These are phyloP conservation scores for Lentinula novae-zelandiae DNA, from an alignment of 1,284 basidiomycete genomes.

Conservation along the genomic window DNA sequence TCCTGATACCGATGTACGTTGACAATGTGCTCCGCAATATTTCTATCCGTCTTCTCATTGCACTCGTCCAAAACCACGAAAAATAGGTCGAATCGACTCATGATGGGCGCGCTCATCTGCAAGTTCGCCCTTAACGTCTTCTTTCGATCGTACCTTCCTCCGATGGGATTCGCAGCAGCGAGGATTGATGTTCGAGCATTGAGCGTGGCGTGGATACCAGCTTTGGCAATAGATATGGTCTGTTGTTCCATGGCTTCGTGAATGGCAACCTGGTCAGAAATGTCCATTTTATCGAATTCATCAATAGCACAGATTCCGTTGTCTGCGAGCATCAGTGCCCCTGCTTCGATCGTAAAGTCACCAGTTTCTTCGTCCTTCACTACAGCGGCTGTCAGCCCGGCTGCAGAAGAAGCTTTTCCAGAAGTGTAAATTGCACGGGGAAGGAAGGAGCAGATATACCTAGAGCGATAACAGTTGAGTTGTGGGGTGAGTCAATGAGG, in stretches of 20 bases:
- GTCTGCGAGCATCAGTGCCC: conserved; percentile 98
- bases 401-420: conserved; percentile 97
- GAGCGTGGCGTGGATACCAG: conserved; percentile 97
- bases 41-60: conserved; percentile 88
- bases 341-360: conserved; percentile 99
- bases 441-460: conserved; percentile 98
- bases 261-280: conserved; percentile 97
- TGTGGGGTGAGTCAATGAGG: background rate
- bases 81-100: conserved; percentile 99
- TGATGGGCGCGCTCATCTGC: conserved; percentile 98
- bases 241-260: conserved; percentile 99
- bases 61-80: conserved; percentile 99
- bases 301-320: conserved; percentile 99
- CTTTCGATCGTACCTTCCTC: conserved; percentile 96
- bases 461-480: conserved; percentile 27
- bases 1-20: conserved; percentile 97
- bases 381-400: conserved; percentile 97
- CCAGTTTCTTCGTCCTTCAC: conserved; percentile 99
- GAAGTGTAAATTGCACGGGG: conserved; percentile 99
- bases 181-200: conserved; percentile 98
- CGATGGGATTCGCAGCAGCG: conserved; percentile 96
- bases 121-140: conserved; percentile 93
- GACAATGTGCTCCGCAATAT: conserved; percentile 96
- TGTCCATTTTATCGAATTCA: conserved; percentile 99
- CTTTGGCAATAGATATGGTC: conserved; percentile 99